Percentiles rank a stretch among this genome's conserved stretches.
phyloP scores from a whole-genome alignment of 176 grass and related monocot species.

The Bothriochloa decipiens region DNA sequence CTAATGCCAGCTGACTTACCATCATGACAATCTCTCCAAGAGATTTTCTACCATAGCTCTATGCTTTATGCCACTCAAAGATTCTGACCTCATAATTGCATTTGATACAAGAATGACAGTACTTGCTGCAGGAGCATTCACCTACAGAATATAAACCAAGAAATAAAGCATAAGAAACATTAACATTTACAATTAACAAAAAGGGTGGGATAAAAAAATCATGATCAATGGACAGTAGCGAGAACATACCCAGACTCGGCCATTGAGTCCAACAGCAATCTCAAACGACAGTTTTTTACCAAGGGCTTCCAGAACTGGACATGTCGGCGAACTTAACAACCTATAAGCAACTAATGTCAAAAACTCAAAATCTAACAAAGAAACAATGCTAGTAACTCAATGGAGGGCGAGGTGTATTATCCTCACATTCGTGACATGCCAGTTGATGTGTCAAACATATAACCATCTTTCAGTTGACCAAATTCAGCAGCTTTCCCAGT shows the following conservation, averaged over 20 bases:
- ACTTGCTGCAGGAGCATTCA: conserved; percentile 75
- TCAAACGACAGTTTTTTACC: conserved; percentile 86
- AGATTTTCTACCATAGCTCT: conserved; percentile 85
- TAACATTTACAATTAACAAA: conserved; percentile 23
- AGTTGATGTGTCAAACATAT: conserved; percentile 94
- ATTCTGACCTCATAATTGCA: conserved; percentile 79
- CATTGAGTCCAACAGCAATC: conserved; percentile 87
- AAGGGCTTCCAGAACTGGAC: conserved; percentile 81
- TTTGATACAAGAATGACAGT: conserved; percentile 78
- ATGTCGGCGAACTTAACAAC: conserved; percentile 82
- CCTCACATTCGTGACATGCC: conserved; percentile 90
- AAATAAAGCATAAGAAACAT: conserved; percentile 12
- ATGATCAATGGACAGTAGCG: background rate
- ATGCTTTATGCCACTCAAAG: conserved; percentile 74
- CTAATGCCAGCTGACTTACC: conserved; percentile 28
- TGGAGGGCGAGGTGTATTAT: conserved; percentile 17
- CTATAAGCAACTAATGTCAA: conserved; percentile 49
- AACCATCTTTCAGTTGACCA: conserved; percentile 76
- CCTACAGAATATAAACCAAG: conserved; percentile 50
- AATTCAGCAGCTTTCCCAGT: conserved; percentile 87
- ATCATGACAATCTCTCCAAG: conserved; percentile 65
- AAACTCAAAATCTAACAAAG: conserved; percentile 5
- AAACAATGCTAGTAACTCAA: conserved; percentile 8
- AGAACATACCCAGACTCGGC: conserved; percentile 84
- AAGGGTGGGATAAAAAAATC: background rate